phyloP scores from a whole-genome alignment of 768 basidiomycete species.

The Infundibulicybe gibba region DNA sequence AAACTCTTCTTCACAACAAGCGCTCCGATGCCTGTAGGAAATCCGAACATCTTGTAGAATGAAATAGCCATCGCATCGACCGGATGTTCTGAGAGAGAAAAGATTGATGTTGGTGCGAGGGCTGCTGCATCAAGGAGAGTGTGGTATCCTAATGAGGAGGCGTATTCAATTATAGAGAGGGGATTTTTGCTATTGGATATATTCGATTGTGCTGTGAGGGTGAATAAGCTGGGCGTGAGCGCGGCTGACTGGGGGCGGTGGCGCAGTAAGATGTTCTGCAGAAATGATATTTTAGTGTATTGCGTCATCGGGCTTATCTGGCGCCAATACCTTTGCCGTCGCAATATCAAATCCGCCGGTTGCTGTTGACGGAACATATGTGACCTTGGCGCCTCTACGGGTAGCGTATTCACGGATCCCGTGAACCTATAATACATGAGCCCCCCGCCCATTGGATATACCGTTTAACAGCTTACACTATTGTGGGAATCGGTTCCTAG shows the following conservation, averaged over 20 bases:
- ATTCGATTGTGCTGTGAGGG: constrained; percentile 79
- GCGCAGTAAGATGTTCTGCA: constrained; percentile 50
- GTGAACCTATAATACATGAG: constrained; percentile 36
- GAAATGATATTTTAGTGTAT: constrained; percentile 5
- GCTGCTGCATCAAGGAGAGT: constrained; percentile 84
- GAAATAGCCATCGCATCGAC: constrained; percentile 83
- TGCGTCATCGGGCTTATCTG: not conserved
- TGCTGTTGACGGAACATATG: constrained; percentile 61
- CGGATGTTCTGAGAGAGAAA: constrained; percentile 61
- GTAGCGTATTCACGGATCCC: constrained; percentile 74
- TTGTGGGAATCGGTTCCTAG: constrained; percentile 81
- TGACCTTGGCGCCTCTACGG: constrained; percentile 48
- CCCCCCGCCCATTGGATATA: not conserved
- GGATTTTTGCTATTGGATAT: constrained; percentile 74
- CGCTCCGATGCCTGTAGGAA: constrained; percentile 81
- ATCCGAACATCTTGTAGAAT: constrained; percentile 92
- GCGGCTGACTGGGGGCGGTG: constrained; percentile 43
- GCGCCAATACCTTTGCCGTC: constrained; percentile 51
- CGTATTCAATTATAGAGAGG: constrained; percentile 60
- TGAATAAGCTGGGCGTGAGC: constrained; percentile 59
- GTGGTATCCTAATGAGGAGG: constrained; percentile 64
- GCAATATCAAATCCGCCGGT: constrained; percentile 62
- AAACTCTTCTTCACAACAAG: constrained; percentile 73
- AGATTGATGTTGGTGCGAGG: constrained; percentile 64
- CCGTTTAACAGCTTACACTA: constrained; percentile 42